Evolutionary conservation across 805 yeast species (phyloP).

Genomic region (Zygotorulaspora sp.): DNA sequence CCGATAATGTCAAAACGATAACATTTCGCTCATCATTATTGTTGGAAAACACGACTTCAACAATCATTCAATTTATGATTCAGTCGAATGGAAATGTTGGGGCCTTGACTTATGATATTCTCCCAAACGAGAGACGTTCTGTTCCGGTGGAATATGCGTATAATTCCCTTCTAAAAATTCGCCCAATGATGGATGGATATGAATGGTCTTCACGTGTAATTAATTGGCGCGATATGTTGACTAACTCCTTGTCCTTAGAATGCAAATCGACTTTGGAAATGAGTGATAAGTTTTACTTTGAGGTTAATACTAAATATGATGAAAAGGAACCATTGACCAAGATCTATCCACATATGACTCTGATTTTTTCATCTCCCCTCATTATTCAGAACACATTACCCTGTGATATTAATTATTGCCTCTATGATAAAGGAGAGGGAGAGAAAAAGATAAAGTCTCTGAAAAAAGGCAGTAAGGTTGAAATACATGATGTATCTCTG

Average conservation of each 20-base stretch:
- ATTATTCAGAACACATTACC: constrained; percentile 84
- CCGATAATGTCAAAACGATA: constrained; percentile 74
- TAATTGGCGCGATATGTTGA: constrained; percentile 59
- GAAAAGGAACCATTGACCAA: constrained; percentile 63
- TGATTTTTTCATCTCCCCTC: constrained; percentile 78
- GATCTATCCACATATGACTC: constrained; percentile 78
- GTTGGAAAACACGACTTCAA: constrained; percentile 62
- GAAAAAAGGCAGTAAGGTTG: constrained; percentile 59
- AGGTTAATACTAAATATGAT: constrained; percentile 63
- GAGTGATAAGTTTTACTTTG: constrained; percentile 55
- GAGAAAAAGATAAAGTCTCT: constrained; percentile 63
- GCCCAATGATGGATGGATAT: constrained; percentile 57
- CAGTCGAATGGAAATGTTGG: constrained; percentile 33
- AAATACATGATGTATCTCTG: constrained; percentile 75
- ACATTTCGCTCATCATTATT: constrained; percentile 72
- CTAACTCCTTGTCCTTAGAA: constrained; percentile 49
- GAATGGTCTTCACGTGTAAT: constrained; percentile 64
- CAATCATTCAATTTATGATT: constrained; percentile 45
- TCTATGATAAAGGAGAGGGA: constrained; percentile 69
- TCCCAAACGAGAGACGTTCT: constrained; percentile 55
- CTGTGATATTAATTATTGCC: constrained; percentile 65
- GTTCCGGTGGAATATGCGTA: constrained; percentile 72
- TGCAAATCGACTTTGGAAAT: constrained; percentile 49
- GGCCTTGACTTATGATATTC: constrained; percentile 39
- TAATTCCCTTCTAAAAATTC: constrained; percentile 50